Conservation (phyloP, 192 early-diverging fungal genomes). For the Endogone sp. region DNA sequence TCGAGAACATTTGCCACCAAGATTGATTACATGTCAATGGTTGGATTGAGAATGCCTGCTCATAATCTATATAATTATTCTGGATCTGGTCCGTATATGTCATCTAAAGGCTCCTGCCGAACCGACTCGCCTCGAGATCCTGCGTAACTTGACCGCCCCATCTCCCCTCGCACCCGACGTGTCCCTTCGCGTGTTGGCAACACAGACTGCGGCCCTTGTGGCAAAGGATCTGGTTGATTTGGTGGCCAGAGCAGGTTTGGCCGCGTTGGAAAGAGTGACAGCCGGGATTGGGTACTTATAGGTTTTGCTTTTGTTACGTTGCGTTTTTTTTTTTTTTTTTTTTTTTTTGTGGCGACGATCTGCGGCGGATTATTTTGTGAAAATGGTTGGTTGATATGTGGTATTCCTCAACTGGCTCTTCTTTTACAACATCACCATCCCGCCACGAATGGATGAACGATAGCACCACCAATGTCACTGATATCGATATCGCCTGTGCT, state of each 20-base stretch:
- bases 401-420: not conserved
- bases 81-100: no score
- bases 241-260: slow-evolving; percentile 65
- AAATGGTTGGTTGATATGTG: not conserved
- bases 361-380: not conserved
- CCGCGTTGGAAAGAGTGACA: slow-evolving; percentile 57
- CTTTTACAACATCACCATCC: no score
- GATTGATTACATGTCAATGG: no score
- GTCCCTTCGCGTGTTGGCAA: slow-evolving; percentile 66
- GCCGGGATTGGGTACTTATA: slow-evolving; percentile 21
- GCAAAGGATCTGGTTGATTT: slow-evolving; percentile 81
- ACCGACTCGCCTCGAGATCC: slow-evolving; percentile 54
- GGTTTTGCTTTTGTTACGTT: no score
- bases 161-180: slow-evolving; percentile 74
- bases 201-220: slow-evolving; percentile 90
- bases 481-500: slow-evolving; percentile 60
- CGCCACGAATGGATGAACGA: no score
- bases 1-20: no score
- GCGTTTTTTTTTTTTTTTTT: not conserved
- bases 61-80: not conserved
- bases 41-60: no score
- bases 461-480: slow-evolving; percentile 15
- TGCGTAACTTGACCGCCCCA: slow-evolving; percentile 51
- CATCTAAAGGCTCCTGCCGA: slow-evolving; percentile 62
- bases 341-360: not conserved